Evolutionary conservation across 1,284 basidiomycete genomes (phyloP), one percentile per base, ranked within the genome.

Genomic region (Irpex sp.): DNA sequence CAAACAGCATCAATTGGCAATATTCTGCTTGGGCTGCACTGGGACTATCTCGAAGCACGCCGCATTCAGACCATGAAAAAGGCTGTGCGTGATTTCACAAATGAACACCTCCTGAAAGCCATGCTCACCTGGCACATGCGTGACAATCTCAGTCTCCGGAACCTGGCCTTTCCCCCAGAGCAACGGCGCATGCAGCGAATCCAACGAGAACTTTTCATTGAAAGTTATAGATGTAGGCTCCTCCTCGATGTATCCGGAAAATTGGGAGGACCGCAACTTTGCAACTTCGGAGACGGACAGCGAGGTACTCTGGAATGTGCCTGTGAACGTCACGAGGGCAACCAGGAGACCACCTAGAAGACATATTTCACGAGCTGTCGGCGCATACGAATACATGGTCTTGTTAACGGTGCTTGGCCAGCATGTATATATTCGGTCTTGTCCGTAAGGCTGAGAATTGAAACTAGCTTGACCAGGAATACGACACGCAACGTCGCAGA

Each of bases 51-150:
- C 44, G 6, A 17, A 47, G 11, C 44, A 15, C 44, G 44, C 11
- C 13, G 17, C 13, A 4, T 47, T 13, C 44, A 47, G 11, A 47
- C 44, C 13, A 47, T 17, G 44, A 15, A 13, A 17, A 13, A 15
- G 11, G 13, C 40, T 13, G 13, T n/a, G n/a, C 40, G n/a, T 47
- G n/a, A 15, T 47, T n/a, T n/a, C n/a, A n/a, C n/a, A 17, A 11
- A 31, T 34, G 4, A 11, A 26, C 13, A 11, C 72, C 17, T 61
- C 36, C 40, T 47, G n/a, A 47, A 47, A 13, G 40, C 6, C 3
- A 47, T 8, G 64, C 71, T 58, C 47, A 86, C 88, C 88, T 71
- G 87, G 86, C 5, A 81, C 85, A 73, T 91, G 87, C 11, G 84
- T 79, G 6, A 89, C 74, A 8, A 89, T 76, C 54, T 79, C 79